These are phyloP conservation scores for Auxenochlorella protothecoides DNA, from an alignment of 139 green algal species.

Conservation along the genomic window DNA sequence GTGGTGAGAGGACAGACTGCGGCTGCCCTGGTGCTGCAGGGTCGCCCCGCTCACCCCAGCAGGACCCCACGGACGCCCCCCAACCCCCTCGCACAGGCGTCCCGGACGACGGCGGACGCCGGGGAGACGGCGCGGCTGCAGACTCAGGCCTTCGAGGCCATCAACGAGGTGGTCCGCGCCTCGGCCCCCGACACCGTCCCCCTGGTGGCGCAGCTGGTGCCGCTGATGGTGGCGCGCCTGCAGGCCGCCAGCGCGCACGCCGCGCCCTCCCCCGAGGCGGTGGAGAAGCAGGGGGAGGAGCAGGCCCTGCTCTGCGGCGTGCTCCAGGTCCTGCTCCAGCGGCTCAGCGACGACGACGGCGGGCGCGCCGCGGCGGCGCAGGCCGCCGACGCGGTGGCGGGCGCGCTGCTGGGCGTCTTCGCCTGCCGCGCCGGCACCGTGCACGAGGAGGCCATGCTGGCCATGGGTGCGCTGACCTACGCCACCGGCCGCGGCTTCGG, in stretches of 20 bases:
- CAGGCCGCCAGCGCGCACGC: constrained; percentile 2
- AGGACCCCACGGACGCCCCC: too few relatives aligned
- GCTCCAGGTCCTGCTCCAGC: constrained; percentile 79
- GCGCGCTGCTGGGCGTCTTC: constrained; percentile 32
- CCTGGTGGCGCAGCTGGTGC: constrained; percentile 69
- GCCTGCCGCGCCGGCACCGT: constrained; percentile 47
- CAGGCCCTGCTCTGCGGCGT: constrained; percentile 89
- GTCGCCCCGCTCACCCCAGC: too few relatives aligned
- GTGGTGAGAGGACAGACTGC: too few relatives aligned
- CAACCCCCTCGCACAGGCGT: not conserved
- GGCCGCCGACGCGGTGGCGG: constrained; percentile 72
- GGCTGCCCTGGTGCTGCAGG: too few relatives aligned
- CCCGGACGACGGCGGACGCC: constrained; percentile 14
- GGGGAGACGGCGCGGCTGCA: constrained; percentile 40
- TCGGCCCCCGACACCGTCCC: constrained; percentile 59
- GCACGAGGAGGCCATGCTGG: constrained; percentile 93
- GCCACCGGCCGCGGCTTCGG: constrained; percentile 62
- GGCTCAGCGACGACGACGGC: constrained; percentile 58
- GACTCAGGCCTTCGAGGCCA: constrained; percentile 81
- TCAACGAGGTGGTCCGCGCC: constrained; percentile 87
- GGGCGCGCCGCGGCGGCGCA: constrained; percentile 55
- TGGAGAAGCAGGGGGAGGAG: constrained; percentile 52
- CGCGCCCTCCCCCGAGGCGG: constrained; percentile 9
- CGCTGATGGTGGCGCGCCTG: constrained; percentile 67
- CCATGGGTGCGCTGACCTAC: constrained; percentile 79